Base-by-base conservation (phyloP, 108 stramenopile species). In the Pseudonitzschia multiseries region DNA sequence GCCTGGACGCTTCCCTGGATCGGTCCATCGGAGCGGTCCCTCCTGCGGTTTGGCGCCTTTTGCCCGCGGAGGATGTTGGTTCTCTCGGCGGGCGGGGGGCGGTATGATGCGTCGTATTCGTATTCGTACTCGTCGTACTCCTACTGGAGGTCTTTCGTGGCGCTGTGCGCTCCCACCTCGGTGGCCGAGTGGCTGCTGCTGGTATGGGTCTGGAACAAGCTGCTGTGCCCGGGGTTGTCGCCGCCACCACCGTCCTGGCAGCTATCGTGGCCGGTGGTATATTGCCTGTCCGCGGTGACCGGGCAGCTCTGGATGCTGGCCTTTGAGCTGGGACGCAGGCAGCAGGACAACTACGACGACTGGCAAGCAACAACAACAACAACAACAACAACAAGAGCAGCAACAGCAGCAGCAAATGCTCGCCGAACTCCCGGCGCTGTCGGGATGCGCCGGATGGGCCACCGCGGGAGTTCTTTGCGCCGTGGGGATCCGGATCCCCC, bases 251-350 rank as follows among this genome's bases (percentile, higher is more conserved):
- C 54, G 27, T 20, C 69, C 36, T 74, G 76, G 81, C 42, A 70
- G 24, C 29, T 65, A 17, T 70, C 48, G n/a, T 73, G 69, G 68
- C 63, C 73, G 44, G 32, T 61, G 46, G 13, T 82, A 14, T 81
- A 75, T 33, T 4, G 66, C 4, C 18, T 74, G 21, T 52, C 73
- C 15, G 22, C 33, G 44, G 26, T 66, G 20, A 84, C 79, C 27
- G 83, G 83, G 28, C 75, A 77, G 42, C 50, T 84, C 0, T 84
- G 83, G 83, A 79, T 77, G 72, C 50, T 77, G 50, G 78, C 68
- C 9, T 83, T 75, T 56, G 64, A 76, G n/a, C 15, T 59, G 21
- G 57, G 57, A 27, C n/a, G 46, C 42, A 18, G 8, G 46, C 18
- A 2, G 17, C 33, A 63, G 32, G 14, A 28, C 60, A 17, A 61